Evolutionary conservation across 371 early-diverging fungal species (phyloP), one percentile per base, ranked within the genome.

Genomic region (Actinomucor elegans): DNA sequence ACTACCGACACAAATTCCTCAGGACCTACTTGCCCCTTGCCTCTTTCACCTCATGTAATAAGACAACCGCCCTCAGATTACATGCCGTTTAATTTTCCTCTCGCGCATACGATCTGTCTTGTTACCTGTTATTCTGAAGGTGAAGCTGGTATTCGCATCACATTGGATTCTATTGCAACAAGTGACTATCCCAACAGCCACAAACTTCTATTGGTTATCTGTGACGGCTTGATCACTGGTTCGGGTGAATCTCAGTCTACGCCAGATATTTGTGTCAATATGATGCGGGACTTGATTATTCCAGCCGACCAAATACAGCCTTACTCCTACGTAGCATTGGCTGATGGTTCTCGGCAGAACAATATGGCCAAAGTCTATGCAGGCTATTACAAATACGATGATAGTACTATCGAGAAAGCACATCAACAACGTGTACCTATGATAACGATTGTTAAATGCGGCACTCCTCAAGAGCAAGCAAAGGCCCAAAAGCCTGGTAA

Each of bases 351-450:
- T 26, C 91, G 91, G 70, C 91, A 93, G 42, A 89, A 93, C 69
- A 99, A 99, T 72, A 92, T 91, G 88, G 99, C 97, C 55, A 91
- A 90, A 64, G 90, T 96, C 20, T 90, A 93, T 69, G 83, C 91
- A 24, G 98, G 97, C 4, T 89, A 77, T 61, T 97, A 97, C 73
- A 71, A 78, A 40, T 87, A 85, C 44, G 81, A 81, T 53, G 83
- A 86, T 20, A 54, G 44, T n/a, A 77, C 77, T 1, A 72, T 82
- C 1, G 75, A 73, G 18, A 66, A 66, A 37, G 70, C 66, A n/a
- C 68, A 75, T 33, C 80, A 78, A 40, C 73, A 73, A 34, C 72
- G 78, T 2, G 88, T 92, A 7, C 96, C 97, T 4, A 93, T 92
- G 71, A 84, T 98, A 31, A 78, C 91, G 1, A 88, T 99, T 27